Percentiles rank a stretch among this genome's conserved stretches.
phyloP scores from a whole-genome alignment of 2,329 filamentous ascomycete genomes.

The Albifimbria verrucaria region DNA sequence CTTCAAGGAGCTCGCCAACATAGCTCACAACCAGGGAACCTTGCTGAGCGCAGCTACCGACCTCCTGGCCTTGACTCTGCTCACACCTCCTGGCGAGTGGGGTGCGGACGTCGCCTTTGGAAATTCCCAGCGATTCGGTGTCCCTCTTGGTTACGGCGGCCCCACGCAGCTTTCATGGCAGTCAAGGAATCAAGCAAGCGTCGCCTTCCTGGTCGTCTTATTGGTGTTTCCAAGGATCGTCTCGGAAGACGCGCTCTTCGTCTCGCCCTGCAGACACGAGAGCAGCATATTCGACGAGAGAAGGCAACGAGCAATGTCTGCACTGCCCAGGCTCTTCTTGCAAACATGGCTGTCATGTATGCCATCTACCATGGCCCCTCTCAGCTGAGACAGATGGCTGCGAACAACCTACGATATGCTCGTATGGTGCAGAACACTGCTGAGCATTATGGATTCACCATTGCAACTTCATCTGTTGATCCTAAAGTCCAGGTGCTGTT shows the following conservation, averaged over 20 bases:
- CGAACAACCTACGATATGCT: constrained; percentile 70
- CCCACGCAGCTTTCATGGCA: constrained; percentile 96
- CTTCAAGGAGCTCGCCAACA: constrained; percentile 69
- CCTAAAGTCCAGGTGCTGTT: constrained; percentile 62
- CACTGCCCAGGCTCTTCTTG: constrained; percentile 88
- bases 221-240: constrained; percentile 89
- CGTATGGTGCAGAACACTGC: constrained; percentile 66
- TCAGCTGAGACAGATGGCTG: constrained; percentile 79
- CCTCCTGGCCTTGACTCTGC: constrained; percentile 77
- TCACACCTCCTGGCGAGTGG: constrained; percentile 89
- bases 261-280: constrained; percentile 84
- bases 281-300: constrained; percentile 93
- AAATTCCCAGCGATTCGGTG: constrained; percentile 85
- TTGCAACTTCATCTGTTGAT: constrained; percentile 54
- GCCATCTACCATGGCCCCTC: constrained; percentile 88
- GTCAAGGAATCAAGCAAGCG: constrained; percentile 89
- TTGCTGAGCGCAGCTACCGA: constrained; percentile 88
- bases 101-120: constrained; percentile 95
- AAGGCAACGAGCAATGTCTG: constrained; percentile 98
- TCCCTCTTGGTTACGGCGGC: constrained; percentile 87
- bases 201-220: constrained; percentile 86
- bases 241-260: constrained; percentile 78
- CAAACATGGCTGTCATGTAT: constrained; percentile 95
- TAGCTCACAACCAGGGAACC: constrained; percentile 73
- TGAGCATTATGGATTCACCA: constrained; percentile 59